Base-by-base conservation (phyloP, 306 rosid species). In the Potentilla sterilis region DNA sequence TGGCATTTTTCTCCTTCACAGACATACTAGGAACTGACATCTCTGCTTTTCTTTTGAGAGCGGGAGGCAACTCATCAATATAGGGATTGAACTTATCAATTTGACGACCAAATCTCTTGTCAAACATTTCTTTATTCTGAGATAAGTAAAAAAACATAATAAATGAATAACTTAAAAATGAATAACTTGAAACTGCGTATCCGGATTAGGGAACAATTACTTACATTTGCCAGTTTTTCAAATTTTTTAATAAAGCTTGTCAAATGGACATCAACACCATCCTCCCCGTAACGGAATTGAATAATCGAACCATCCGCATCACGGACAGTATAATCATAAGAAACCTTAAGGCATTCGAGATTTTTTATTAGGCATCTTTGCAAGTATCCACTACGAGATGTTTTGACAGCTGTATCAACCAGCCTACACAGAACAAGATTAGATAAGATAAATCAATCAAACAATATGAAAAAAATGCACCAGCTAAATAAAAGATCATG, bases 381-480 rank as follows among this genome's bases (percentile, higher is more conserved):
- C 78, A 95, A 83, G 81, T 95, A 95, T 40, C 98, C 98, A 88
- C 98, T 95, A 47, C 98, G 91, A 80, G 98, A 95, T 67, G 98
- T 95, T 86, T 95, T 95, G 67, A 95, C 98, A 40, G 98, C 97
- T 9, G 98, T 95, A 78, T 95, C 97, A 77, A 95, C 98, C 82
- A 95, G 83, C 83, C 98, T 95, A 89, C 69, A 70, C 68, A 67
- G 71, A 24, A 73, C 43, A 74, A 78, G 66, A 42, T 48, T 75
- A 61, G 73, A 72, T n/a, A 51, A 54, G 37, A 81, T 69, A 61
- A 64, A 82, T 69, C 58, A 71, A 67, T 65, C 24, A 62, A 71
- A 51, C 22, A 48, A 64, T 22, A 75, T 54, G 32, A 76, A 34
- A 22, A 16, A n/a, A 63, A 54, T 14, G 40, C 48, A 43, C 55